Evolutionary conservation across 306 rosid genomes (phyloP), one percentile per base, ranked within the genome.

Genomic region (Lagenaria siceraria): DNA sequence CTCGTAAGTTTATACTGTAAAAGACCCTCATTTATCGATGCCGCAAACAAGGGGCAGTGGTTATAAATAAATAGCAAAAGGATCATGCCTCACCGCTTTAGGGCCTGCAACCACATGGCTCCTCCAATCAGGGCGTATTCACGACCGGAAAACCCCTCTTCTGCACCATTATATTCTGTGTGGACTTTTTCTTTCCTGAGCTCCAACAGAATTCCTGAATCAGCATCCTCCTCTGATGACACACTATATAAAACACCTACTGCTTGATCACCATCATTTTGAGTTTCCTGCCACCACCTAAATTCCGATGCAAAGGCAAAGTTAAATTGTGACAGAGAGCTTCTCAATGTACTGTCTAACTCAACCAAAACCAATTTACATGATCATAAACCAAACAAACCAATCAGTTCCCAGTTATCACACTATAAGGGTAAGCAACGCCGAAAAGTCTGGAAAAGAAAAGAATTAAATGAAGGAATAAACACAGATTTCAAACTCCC

Each of bases 211-310:
- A 93, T 83, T 12, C 87, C 88, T 1, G 80, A 70, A 56, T 81
- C 92, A 4, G 65, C 76, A 27, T 77, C 89, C 40, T 76, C 65
- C 40, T 79, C 62, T 24, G 81, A 81, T 56, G 74, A 48, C 10
- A 85, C 96, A 10, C 83, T 38, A 63, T 89, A 93, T 73, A 88
- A 14, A 21, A 93, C 89, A 31, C 93, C 89, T 61, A 80, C 96
- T 8, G 48, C 66, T 24, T 52, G 74, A 78, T 89, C 86, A 22
- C 56, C 85, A 24, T 77, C 88, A 27, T 42, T 70, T 49, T 86
- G 85, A 38, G 79, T 88, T 71, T 89, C 93, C 69, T 78, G 74
- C 98, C 90, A 89, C 96, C 97, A 91, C 86, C 98, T 93, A 86
- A 78, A 88, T 27, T 43, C 83, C 82, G 55, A 42, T 11, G 10